Evolutionary conservation across 2,329 filamentous ascomycete species (phyloP).

Genomic region (Gnomoniopsis sp.): DNA sequence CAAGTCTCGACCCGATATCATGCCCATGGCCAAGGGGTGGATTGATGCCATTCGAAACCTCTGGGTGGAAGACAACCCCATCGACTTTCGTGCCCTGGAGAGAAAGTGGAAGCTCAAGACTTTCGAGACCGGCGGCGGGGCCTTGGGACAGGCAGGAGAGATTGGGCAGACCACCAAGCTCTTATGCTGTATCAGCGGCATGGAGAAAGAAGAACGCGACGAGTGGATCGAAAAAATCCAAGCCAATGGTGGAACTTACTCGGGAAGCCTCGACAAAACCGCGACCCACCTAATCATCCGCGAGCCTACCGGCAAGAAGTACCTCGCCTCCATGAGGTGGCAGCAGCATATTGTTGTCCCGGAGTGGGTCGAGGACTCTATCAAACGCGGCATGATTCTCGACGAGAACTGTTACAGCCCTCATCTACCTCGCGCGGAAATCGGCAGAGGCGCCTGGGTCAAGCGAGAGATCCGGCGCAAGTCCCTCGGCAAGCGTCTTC

Average conservation of each 20-base stretch:
- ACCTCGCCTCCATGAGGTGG: conserved; percentile 82
- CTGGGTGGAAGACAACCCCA: conserved; percentile 77
- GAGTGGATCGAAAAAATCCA: conserved; percentile 66
- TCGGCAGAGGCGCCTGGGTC: conserved; percentile 76
- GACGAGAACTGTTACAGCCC: conserved; percentile 86
- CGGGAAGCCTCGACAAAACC: conserved; percentile 78
- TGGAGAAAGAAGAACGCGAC: conserved; percentile 63
- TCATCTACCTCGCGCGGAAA: conserved; percentile 61
- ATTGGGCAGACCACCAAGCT: conserved; percentile 37
- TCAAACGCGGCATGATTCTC: conserved; percentile 83
- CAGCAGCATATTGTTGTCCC: conserved; percentile 72
- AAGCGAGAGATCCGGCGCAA: conserved; percentile 44
- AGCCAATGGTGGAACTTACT: conserved; percentile 76
- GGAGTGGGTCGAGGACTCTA: conserved; percentile 82
- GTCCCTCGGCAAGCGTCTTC: conserved; percentile 56
- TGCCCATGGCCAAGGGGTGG: conserved; percentile 79
- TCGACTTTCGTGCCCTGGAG: conserved; percentile 71
- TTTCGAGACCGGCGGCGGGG: conserved; percentile 53
- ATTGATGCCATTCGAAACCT: conserved; percentile 73
- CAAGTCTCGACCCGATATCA: conserved; percentile 80
- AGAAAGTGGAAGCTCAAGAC: conserved; percentile 59
- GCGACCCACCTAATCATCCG: conserved; percentile 87
- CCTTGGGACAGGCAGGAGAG: conserved; percentile 28
- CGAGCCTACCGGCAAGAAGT: conserved; percentile 82
- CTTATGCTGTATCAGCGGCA: conserved; percentile 54